phyloP scores from a whole-genome alignment of 495 filamentous ascomycete species.

The Cenococcum geophilum region DNA sequence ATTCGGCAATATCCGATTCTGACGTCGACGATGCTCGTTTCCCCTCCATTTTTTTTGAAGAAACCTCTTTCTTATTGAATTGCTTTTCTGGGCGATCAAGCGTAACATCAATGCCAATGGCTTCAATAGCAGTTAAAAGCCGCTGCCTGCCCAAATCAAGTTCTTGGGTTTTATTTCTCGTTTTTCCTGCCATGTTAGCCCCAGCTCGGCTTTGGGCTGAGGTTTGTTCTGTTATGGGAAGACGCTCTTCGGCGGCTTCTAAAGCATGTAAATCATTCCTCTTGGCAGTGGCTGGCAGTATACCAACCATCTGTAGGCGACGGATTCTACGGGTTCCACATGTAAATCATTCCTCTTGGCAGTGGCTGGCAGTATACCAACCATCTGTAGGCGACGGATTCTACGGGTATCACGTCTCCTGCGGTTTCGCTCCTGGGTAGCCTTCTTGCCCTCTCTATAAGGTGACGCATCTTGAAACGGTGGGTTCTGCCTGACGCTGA shows the following conservation, averaged over 20 bases:
- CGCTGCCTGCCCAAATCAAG: no score
- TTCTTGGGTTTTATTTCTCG: no score
- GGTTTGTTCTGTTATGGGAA: no score
- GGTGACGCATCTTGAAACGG: background rate
- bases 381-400: conserved; percentile 46
- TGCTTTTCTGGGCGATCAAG: background rate
- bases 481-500: background rate
- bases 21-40: background rate
- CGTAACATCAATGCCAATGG: background rate
- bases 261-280: conserved; percentile 39
- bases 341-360: conserved; percentile 46
- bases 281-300: conserved; percentile 46
- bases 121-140: conserved; percentile 4
- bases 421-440: conserved; percentile 51
- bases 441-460: conserved; percentile 43
- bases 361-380: conserved; percentile 45
- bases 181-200: no score
- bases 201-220: no score
- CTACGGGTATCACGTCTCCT: conserved; percentile 46
- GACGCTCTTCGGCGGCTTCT: background rate
- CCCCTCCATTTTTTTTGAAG: background rate
- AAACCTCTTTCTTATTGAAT: background rate
- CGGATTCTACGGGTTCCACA: no score
- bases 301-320: conserved; percentile 47
- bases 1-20: no score